These are phyloP conservation scores for Eucalyptus fibrosa DNA, from an alignment of 345 rosid species.

Conservation along the genomic window DNA sequence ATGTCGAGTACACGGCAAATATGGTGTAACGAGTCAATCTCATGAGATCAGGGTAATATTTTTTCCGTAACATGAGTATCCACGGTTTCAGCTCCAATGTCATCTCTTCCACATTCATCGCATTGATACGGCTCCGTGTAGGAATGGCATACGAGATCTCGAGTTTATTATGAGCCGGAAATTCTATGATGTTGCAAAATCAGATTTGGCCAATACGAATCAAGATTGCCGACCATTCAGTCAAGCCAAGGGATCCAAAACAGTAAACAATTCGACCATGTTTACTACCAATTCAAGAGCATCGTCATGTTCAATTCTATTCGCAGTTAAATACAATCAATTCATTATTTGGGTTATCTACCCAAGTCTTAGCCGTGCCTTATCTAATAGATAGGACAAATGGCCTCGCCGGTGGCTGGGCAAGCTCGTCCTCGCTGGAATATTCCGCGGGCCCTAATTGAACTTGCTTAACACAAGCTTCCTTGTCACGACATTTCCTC, in stretches of 20 bases:
- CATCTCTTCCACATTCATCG: neutral
- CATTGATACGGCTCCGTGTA: neutral
- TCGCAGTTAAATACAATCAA: neutral
- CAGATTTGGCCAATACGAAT: neutral
- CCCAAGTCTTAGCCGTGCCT: neutral
- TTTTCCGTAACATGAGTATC: neutral
- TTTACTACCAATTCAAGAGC: neutral
- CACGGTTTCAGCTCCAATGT: neutral
- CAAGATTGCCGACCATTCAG: neutral
- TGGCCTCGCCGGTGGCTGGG: rapidly evolving
- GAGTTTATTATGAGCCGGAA: neutral
- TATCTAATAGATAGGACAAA: neutral
- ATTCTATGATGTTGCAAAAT: neutral
- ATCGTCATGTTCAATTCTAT: neutral
- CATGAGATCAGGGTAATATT: neutral
- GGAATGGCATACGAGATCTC: neutral
- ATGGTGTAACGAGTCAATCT: neutral
- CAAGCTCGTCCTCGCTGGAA: neutral
- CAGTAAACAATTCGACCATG: neutral
- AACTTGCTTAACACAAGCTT: neutral
- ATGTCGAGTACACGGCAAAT: neutral
- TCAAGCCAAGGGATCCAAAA: neutral
- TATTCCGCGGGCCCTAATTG: neutral
- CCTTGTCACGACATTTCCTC: neutral
- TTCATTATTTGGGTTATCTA: neutral